These are phyloP conservation scores for Saturnispora sekii DNA, from an alignment of 805 yeast species.

Conservation along the genomic window DNA sequence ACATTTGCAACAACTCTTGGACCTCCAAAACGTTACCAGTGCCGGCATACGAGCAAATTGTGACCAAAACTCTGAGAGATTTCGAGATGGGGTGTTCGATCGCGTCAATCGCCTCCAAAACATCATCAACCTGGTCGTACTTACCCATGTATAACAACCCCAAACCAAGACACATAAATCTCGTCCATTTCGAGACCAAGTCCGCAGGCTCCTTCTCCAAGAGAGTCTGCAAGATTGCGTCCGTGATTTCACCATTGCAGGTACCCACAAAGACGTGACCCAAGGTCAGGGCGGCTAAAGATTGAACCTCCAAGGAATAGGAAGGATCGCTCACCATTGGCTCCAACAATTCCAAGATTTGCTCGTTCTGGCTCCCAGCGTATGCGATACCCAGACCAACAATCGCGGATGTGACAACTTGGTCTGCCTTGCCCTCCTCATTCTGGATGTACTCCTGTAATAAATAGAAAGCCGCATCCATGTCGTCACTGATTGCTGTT, in stretches of 20 bases:
- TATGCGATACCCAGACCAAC: slow-evolving; percentile 90
- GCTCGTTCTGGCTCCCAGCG: slow-evolving; percentile 88
- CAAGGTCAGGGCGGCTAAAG: slow-evolving; percentile 81
- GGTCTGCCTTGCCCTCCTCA: slow-evolving; percentile 43
- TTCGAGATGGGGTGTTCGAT: slow-evolving; percentile 91
- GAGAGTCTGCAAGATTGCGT: slow-evolving; percentile 83
- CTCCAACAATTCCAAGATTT: slow-evolving; percentile 61
- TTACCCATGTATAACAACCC: slow-evolving; percentile 90
- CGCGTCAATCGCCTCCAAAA: slow-evolving; percentile 86
- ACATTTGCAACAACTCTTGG: slow-evolving; percentile 81
- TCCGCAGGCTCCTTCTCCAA: slow-evolving; percentile 76
- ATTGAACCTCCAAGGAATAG: slow-evolving; percentile 65
- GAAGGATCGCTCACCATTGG: slow-evolving; percentile 78
- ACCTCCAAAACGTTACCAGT: slow-evolving; percentile 95
- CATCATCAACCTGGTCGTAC: slow-evolving; percentile 90
- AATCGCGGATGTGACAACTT: slow-evolving; percentile 71
- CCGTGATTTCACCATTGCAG: slow-evolving; percentile 87
- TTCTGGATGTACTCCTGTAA: slow-evolving; percentile 58
- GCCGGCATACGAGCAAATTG: slow-evolving; percentile 92
- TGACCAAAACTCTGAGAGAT: slow-evolving; percentile 80
- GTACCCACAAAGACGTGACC: slow-evolving; percentile 96
- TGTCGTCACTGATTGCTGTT: slow-evolving; percentile 90
- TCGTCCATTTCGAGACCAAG: slow-evolving; percentile 75
- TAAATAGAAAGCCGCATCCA: slow-evolving; percentile 82
- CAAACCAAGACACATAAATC: slow-evolving; percentile 84